Base-by-base conservation (phyloP, 768 basidiomycete species). In the Collybiopsis confluens region DNA sequence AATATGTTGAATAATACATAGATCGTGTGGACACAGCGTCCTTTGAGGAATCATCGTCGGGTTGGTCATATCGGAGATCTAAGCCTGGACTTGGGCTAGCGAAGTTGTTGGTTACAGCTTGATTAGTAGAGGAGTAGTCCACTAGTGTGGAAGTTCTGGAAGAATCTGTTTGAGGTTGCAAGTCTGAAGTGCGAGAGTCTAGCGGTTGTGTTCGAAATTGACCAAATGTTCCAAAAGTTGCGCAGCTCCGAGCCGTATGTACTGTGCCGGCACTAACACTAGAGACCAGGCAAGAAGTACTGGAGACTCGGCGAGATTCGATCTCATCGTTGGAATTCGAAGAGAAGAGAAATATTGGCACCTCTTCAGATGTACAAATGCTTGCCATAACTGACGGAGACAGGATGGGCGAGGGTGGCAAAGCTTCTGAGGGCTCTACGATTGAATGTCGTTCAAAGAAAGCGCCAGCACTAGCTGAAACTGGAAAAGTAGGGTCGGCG, bases 341-440 rank as follows among this genome's bases (percentile, higher is more conserved):
- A 43, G 77, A 73, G 50, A 80, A 67, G 16, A 77, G 61, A 54
- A 78, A 60, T 36, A 83, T 70, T n/a, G 79, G 81, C 52, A 83
- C 81, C 46, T 77, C 72, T 28, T 73, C 77, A 30, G 76, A 78
- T 26, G 74, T 74, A 58, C 64, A 67, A 4, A 70, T 65, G 53
- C 67, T 62, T 24, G 65, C 55, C 44, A 77, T 56, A 23, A 67
- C 62, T 42, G 67, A 66, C n/a, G 77, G 65, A 21, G 60, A 72
- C 53, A 79, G 59, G 45, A 76, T 65, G 10, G 80, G 79, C 11
- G 79, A 81, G 11, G 77, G 74, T 24, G 74, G 78, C 33, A 79
- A 57, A 46, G 68, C 62, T 16, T 67, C 68, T 37, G 78, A 62
- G 30, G 68, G 65, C 45, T 71, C 61, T 50, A 79, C 65, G 20